Conservation (phyloP, 176 grass and related monocot species). For the Carex myosuroides region DNA sequence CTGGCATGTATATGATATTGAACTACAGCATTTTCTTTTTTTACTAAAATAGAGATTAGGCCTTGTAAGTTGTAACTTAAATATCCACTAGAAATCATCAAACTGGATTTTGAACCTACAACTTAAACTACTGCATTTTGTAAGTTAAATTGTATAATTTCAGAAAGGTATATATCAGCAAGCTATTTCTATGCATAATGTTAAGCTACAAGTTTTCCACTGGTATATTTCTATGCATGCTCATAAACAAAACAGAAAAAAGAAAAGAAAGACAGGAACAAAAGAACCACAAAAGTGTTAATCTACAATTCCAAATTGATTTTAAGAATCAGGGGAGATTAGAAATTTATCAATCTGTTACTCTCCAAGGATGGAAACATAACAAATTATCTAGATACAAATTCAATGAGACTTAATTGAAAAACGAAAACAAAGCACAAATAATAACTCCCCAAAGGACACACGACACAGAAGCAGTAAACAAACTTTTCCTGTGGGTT, state of each 20-base stretch:
- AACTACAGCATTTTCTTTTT: not conserved
- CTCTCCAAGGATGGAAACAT: slow-evolving; percentile 21
- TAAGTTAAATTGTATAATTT: not conserved
- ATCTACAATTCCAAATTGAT: slow-evolving; percentile 23
- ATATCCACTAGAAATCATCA: too few species aligned
- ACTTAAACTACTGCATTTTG: not conserved
- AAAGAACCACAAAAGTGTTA: not conserved
- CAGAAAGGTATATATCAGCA: not conserved
- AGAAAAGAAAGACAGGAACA: not conserved
- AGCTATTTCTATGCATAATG: not conserved
- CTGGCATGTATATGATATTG: not conserved
- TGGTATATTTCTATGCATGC: not conserved
- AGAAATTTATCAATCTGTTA: slow-evolving; percentile 32
- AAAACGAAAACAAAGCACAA: slow-evolving; percentile 19
- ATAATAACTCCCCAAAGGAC: slow-evolving; percentile 10
- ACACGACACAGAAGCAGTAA: slow-evolving; percentile 11
- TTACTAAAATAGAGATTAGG: too few species aligned
- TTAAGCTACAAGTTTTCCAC: not conserved
- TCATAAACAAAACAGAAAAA: not conserved
- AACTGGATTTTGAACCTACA: too few species aligned
- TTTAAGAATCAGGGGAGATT: slow-evolving; percentile 12
- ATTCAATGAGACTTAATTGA: slow-evolving; percentile 27
- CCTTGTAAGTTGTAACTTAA: too few species aligned
- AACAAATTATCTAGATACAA: slow-evolving; percentile 23
- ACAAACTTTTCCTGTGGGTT: not conserved